Percentiles rank a stretch among this genome's conserved stretches.
Evolutionary conservation across 1,284 basidiomycete species (phyloP).

Genomic region (Hemileccinum hortonii): DNA sequence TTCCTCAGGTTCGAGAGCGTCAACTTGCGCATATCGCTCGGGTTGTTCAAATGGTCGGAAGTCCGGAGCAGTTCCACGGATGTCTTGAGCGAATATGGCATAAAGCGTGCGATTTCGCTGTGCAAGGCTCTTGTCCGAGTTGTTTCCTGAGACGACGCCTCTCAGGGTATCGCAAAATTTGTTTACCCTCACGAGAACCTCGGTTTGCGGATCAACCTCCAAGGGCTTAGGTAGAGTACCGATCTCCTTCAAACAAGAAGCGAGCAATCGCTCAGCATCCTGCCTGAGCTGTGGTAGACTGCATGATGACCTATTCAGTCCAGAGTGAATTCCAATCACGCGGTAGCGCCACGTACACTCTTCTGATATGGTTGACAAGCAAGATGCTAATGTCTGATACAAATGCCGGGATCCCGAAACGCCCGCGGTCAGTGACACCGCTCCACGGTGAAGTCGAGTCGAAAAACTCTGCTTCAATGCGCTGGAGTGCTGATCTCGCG

Average conservation of each 20-base stretch:
- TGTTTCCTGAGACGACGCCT: conserved; percentile 38
- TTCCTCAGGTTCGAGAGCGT: conserved; percentile 13
- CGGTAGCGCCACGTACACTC: conserved; percentile 41
- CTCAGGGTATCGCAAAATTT: conserved; percentile 43
- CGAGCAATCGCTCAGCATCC: conserved; percentile 40
- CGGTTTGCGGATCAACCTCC: conserved; percentile 43
- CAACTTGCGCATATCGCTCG: conserved; percentile 2
- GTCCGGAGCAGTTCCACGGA: conserved; percentile 42
- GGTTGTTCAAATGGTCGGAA: conserved; percentile 36
- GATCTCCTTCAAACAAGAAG: conserved; percentile 38
- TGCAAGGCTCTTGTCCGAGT: conserved; percentile 35
- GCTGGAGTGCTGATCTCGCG: conserved; percentile 39
- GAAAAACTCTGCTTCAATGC: conserved; percentile 48
- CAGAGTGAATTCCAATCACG: not conserved
- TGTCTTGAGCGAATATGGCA: conserved; percentile 33
- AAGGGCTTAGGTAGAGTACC: conserved; percentile 42
- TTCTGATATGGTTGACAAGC: conserved; percentile 50
- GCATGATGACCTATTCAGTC: conserved; percentile 8
- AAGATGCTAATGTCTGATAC: conserved; percentile 52
- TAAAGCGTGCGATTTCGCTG: conserved; percentile 39
- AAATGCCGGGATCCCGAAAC: conserved; percentile 59
- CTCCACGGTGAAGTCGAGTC: conserved; percentile 51
- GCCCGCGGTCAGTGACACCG: conserved; percentile 38
- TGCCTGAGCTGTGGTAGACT: conserved; percentile 46
- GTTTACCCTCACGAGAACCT: conserved; percentile 46